Conservation (phyloP, 2,329 filamentous ascomycete genomes). For the Colletotrichum kahawae region DNA sequence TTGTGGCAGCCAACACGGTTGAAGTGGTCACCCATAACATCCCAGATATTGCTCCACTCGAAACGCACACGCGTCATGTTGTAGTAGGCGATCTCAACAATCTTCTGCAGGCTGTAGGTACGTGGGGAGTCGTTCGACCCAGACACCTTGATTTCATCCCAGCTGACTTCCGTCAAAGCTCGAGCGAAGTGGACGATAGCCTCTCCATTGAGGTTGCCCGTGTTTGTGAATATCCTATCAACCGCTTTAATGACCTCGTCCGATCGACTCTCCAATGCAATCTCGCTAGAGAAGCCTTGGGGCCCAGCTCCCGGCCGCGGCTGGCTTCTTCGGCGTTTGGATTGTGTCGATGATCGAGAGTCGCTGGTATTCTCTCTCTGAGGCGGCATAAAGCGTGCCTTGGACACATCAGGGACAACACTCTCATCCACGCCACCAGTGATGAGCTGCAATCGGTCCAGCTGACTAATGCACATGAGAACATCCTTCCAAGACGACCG, state of each 20-base stretch:
- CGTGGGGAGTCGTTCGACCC: constrained; percentile 94
- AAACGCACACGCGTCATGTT: constrained; percentile 99
- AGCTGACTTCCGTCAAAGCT: constrained; percentile 93
- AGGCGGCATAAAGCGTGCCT: constrained; percentile 73
- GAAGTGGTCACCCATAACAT: constrained; percentile 96
- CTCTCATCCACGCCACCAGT: constrained; percentile 94
- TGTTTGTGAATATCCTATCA: constrained; percentile 96
- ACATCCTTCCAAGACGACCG: constrained; percentile 95
- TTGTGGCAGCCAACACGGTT: constrained; percentile 96
- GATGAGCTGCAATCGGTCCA: constrained; percentile 93
- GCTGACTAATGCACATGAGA: constrained; percentile 91
- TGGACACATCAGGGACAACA: constrained; percentile 88
- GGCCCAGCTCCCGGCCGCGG: constrained; percentile 62
- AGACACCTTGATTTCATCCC: constrained; percentile 98
- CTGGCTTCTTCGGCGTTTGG: constrained; percentile 44
- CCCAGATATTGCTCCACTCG: constrained; percentile 98
- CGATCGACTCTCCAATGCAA: constrained; percentile 90
- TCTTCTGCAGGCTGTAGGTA: constrained; percentile 96
- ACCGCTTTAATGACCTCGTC: constrained; percentile 92
- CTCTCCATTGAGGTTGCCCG: constrained; percentile 88
- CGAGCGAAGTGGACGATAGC: constrained; percentile 95
- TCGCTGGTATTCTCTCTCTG: constrained; percentile 58
- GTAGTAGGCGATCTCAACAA: constrained; percentile 99
- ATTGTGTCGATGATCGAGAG: constrained; percentile 72
- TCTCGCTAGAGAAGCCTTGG: constrained; percentile 74